Base-by-base conservation (phyloP, 345 rosid genomes). In the Lepidium didymum region DNA sequence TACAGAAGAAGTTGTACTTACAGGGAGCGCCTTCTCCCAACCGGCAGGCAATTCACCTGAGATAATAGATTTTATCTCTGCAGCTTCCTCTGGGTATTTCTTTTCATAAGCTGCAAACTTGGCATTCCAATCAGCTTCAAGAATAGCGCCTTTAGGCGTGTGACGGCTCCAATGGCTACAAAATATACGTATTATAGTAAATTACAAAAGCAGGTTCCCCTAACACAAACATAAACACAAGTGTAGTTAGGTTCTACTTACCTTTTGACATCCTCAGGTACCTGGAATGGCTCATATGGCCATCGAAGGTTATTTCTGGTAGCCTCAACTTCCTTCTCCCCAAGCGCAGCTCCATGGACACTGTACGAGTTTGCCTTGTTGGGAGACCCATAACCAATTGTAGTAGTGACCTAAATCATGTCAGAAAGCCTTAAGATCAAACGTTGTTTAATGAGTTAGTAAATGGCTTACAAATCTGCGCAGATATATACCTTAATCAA, bases 321-420 rank as follows among this genome's bases (percentile, higher is more conserved):
- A 72, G 97, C 99, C 56, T 91, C 97, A 15, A 94, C 99, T 89
- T 94, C 99, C 78, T 91, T 91, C 77, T 91, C 81, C n/a, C 99
- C 96, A 62, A 94, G 76, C 46, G 99, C 99, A 78, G 88, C 85
- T 34, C 99, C 99, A 42, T 94, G 99, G 18, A 91, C 97, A 74
- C 95, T 89, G 77, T 94, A 89, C 50, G 88, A 78, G 84, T 91
- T 94, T 25, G 99, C 78, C 80, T 91, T 94, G 86, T 94, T 94
- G 8, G 99, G 97, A 69, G 99, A 91, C 8, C 99, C 99, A 70
- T 38, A 94, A 74, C 99, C 99, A 67, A 94, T 94, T 76, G 96
- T 94, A 8, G 97, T 91, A 35, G 92, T 88, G 16, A 91, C 79
- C 97, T 91, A 37, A 15, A 43, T 16, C 54, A 71, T 33, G 7